Conservation (phyloP, 441 rosid genomes). For the Jatropha multifida region DNA sequence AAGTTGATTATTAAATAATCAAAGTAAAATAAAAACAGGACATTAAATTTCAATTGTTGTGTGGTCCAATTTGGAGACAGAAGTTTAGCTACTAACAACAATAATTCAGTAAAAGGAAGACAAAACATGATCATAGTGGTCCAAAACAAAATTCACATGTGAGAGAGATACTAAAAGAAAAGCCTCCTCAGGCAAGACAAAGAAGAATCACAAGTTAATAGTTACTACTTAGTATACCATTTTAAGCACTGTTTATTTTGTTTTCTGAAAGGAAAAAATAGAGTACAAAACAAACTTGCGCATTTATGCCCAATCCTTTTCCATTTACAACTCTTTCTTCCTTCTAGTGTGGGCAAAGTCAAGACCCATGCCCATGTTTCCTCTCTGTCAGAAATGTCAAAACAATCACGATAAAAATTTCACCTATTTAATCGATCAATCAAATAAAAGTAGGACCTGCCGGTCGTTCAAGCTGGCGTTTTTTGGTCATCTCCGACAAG, state of each 20-base stretch:
- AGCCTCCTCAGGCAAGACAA: conserved; percentile 3
- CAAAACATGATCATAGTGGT: not conserved
- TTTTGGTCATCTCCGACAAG: too few relatives aligned
- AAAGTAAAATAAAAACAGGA: too few relatives aligned
- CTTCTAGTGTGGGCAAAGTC: not conserved
- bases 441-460: too few relatives aligned
- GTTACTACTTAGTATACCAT: too few relatives aligned
- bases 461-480: too few relatives aligned
- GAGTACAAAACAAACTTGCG: not conserved
- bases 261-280: not conserved
- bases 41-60: not conserved
- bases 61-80: conserved; percentile 1
- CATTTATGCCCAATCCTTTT: conserved; percentile 1
- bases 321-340: not conserved
- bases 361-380: not conserved
- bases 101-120: not conserved
- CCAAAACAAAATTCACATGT: conserved; percentile 23
- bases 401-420: not conserved
- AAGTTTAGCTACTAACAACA: not conserved
- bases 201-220: conserved; percentile 1
- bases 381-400: not conserved
- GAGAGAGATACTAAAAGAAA: too few relatives aligned
- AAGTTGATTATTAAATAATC: too few relatives aligned
- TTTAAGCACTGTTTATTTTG: not conserved
- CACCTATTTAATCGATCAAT: too few relatives aligned